Conservation (phyloP, 306 rosid genomes). For the Cotoneaster glaucophyllus region DNA sequence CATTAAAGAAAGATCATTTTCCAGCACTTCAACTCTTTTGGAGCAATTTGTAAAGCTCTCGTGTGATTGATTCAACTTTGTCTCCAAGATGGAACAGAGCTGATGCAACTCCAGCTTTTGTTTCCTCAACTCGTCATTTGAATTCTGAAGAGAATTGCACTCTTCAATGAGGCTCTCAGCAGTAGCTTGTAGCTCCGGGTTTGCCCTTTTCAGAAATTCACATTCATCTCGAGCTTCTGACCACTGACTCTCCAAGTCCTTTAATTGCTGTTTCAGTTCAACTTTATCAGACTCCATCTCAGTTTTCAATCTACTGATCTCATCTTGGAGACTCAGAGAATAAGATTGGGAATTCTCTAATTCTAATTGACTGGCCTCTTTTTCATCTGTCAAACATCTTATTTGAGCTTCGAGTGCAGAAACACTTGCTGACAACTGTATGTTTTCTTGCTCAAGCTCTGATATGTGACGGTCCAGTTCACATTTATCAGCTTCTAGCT, state of each 20-base stretch:
- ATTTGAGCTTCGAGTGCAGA: slow-evolving; percentile 30
- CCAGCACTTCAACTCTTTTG: slow-evolving; percentile 25
- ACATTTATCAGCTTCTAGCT: slow-evolving; percentile 26
- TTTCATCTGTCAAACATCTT: slow-evolving; percentile 11
- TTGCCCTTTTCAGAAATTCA: slow-evolving; percentile 28
- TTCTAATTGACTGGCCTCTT: slow-evolving; percentile 19
- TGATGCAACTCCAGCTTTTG: slow-evolving; percentile 28
- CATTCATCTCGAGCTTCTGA: slow-evolving; percentile 31
- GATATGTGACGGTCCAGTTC: slow-evolving; percentile 27
- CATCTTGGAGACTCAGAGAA: slow-evolving; percentile 23
- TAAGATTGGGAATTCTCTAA: slow-evolving; percentile 25
- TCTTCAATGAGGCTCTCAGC: slow-evolving; percentile 30
- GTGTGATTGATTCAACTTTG: slow-evolving; percentile 24
- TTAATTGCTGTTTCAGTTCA: slow-evolving; percentile 19
- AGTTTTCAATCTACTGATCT: slow-evolving; percentile 11
- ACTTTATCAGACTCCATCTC: slow-evolving; percentile 17
- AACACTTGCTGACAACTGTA: slow-evolving; percentile 11
- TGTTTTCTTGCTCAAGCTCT: slow-evolving; percentile 26
- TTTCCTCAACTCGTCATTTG: slow-evolving; percentile 31
- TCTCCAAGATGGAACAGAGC: slow-evolving; percentile 27
- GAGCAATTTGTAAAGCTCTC: slow-evolving; percentile 22
- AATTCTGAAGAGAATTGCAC: slow-evolving; percentile 24
- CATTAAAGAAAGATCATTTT: slow-evolving; percentile 23
- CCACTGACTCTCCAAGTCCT: slow-evolving; percentile 26
- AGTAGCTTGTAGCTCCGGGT: slow-evolving; percentile 30